phyloP scores from a whole-genome alignment of 495 filamentous ascomycete species.

The Neurospora discreta region DNA sequence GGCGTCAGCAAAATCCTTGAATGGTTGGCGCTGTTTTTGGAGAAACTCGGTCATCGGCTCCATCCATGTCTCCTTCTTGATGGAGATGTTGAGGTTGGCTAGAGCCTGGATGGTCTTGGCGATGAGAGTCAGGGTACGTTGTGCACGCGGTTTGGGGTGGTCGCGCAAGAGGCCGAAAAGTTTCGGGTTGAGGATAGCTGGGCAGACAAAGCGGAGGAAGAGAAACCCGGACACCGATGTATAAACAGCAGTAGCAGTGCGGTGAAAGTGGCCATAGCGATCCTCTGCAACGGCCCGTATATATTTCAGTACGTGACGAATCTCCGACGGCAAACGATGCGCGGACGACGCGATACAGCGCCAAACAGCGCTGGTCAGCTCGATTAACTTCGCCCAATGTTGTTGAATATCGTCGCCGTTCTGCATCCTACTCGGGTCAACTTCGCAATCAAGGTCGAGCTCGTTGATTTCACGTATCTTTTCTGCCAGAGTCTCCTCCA shows the following conservation, averaged over 20 bases:
- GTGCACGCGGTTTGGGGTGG: constrained; percentile 74
- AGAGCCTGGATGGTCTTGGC: constrained; percentile 93
- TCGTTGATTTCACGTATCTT: constrained; percentile 80
- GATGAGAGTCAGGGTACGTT: constrained; percentile 85
- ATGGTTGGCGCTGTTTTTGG: constrained; percentile 49
- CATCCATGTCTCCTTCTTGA: constrained; percentile 97
- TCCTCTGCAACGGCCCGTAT: constrained; percentile 91
- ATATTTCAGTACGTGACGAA: constrained; percentile 82
- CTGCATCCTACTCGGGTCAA: constrained; percentile 71
- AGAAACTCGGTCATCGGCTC: constrained; percentile 90
- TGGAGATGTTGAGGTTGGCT: constrained; percentile 87
- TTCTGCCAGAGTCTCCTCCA: constrained; percentile 78
- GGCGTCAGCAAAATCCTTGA: constrained; percentile 79
- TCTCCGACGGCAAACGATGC: constrained; percentile 65
- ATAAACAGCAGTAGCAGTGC: constrained; percentile 65
- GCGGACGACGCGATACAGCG: constrained; percentile 64
- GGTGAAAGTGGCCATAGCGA: constrained; percentile 88
- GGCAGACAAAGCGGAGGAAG: constrained; percentile 92
- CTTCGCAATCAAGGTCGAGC: constrained; percentile 84
- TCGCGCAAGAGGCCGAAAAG: constrained; percentile 84
- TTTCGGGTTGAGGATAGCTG: constrained; percentile 91
- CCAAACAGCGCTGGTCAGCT: constrained; percentile 75
- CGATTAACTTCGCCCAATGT: constrained; percentile 74
- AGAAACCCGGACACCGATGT: constrained; percentile 95
- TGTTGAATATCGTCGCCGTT: constrained; percentile 63